A percentile compares a stretch with the other conserved stretches of the same genome.
Conservation (phyloP, 345 rosid species). For the Syzygium oleosum region DNA sequence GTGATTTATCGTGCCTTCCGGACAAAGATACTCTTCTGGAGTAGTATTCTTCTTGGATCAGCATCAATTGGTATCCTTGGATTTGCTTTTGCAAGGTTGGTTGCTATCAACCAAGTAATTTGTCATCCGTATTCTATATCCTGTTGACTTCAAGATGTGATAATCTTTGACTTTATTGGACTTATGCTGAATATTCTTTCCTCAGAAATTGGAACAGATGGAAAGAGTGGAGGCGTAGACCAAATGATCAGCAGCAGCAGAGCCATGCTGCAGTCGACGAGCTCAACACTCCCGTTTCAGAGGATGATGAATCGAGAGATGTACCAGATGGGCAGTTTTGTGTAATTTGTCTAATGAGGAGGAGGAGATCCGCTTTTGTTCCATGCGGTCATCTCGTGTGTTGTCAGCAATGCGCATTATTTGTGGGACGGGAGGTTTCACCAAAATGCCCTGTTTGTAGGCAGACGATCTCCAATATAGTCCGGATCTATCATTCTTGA, state of each 20-base stretch:
- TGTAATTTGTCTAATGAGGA: constrained; percentile 67
- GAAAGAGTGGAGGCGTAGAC: constrained; percentile 52
- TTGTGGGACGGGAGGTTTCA: constrained; percentile 42
- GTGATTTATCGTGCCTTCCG: constrained; percentile 44
- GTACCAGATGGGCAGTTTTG: constrained; percentile 75
- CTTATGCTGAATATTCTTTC: neutral
- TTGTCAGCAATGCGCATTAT: constrained; percentile 60
- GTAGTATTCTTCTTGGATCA: constrained; percentile 54
- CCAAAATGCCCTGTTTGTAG: constrained; percentile 87
- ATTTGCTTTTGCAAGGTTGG: constrained; percentile 61
- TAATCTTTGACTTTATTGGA: neutral
- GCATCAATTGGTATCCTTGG: constrained; percentile 63
- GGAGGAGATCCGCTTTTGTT: constrained; percentile 55
- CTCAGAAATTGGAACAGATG: constrained; percentile 69
- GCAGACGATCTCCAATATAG: constrained; percentile 40
- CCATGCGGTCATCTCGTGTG: constrained; percentile 93
- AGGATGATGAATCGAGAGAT: constrained; percentile 44
- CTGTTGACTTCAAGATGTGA: neutral
- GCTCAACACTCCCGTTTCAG: constrained; percentile 6
- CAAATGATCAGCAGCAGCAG: constrained; percentile 19
- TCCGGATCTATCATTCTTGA: constrained; percentile 51
- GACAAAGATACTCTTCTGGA: constrained; percentile 47
- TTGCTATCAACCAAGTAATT: neutral
- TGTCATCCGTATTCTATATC: neutral
- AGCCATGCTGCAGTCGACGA: constrained; percentile 11